Base-by-base conservation (phyloP, 2,329 filamentous ascomycete genomes). In the Beauveria pseudobassiana region DNA sequence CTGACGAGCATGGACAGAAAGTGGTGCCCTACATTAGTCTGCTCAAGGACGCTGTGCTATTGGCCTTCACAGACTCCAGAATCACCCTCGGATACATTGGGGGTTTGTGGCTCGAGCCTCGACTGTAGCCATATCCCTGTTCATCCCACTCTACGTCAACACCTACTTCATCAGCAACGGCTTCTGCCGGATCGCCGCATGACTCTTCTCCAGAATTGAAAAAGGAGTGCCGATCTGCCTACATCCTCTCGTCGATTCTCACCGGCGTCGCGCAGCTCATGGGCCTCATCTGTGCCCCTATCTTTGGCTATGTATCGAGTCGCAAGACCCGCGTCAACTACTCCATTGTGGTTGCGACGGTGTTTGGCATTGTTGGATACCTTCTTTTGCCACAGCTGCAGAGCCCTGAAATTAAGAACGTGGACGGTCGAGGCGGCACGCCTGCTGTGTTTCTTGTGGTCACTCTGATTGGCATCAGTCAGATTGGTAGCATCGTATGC, bases 401-500 rank as follows among this genome's bases (percentile, higher is more conserved):
- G 16, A 96, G 87, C 67, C 92, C 93, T 0, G 90, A 96, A 69
- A 86, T 86, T 61, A 84, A 82, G 62, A 71, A 87, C 62, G 76
- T 82, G 0, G 78, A 85, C 34, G 87, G 86, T 4, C 80, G 88
- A 28, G 85, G 89, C 40, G 90, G 90, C 20, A 85, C 80, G 40
- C 82, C 84, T 0, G 78, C 76, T 12, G 86, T 96, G 18, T 92
- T 96, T 70, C 65, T 93, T 14, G 83, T 93, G 18, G 91, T 92
- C 48, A 84, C 88, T 0, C 76, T 96, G 20, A 85, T 98, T 45
- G 95, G 95, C 16, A 85, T 96, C 70, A 96, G 91, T 69, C 95
- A 99, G 74, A 98, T 99, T 64, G 95, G 93, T 2, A 89, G 92
- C 12, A 98, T 99, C 63, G 95, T 99, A 1, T 97, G 93, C 76